Evolutionary conservation across 352 stramenopile species (phyloP), one percentile per base, ranked within the genome.

Genomic region (Elongisporangium anandrum): DNA sequence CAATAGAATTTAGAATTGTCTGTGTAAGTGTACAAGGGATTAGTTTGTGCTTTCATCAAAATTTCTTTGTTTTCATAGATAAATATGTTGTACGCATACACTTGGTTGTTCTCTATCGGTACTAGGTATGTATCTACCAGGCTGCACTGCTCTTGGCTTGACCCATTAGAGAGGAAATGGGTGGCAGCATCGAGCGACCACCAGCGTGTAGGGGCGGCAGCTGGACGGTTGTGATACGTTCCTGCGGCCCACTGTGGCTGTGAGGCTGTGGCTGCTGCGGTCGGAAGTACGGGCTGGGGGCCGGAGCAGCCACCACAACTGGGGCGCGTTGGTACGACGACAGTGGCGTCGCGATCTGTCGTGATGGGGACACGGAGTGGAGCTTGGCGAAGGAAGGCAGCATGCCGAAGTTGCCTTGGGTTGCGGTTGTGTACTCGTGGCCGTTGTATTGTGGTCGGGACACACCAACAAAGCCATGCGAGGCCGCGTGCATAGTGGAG

Each of bases 121-220:
- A 4, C 13, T 45, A 45, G 13, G 34, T 45, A 45, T 45, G 10
- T 16, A 17, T 45, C 34, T 45, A 45, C 34, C 34, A 45, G 34
- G 34, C 34, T 12, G 34, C 34, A 45, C 34, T 54, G 23, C 50
- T 70, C 50, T 54, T 61, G 17, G 57, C 55, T 17, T 26, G 52
- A 16, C 48, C 53, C 20, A 81, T 70, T 0, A 86, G 60, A n/a
- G 77, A 86, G 55, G 77, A 79, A 66, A 86, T 80, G 12, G 77
- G 72, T 45, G 77, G 77, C n/a, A 86, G 56, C 52, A 84, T 6
- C 56, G 63, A 56, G 45, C 68, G 64, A 12, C 61, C 22, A 53
- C 82, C 75, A 39, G 34, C 57, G 29, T 66, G 73, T 29, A 86
- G 50, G 8, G 73, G 72, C 45, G 76, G 76, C 53, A 86, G 29